These are phyloP conservation scores for Paramecium caudatum DNA, from an alignment of 73 alveolate genomes.

Conservation along the genomic window DNA sequence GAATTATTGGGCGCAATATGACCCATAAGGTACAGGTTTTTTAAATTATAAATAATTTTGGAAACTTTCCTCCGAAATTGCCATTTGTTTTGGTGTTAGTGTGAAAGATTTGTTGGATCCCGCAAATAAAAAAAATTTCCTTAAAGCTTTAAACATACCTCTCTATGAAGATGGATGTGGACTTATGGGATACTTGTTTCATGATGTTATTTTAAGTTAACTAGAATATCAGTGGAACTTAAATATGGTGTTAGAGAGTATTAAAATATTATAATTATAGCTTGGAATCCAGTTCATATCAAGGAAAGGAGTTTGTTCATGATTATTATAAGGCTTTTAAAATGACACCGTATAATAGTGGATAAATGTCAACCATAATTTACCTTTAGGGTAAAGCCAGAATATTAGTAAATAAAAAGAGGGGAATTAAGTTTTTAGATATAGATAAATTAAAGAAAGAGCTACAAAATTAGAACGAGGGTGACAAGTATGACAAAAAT, in stretches of 20 bases:
- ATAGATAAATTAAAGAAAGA: background rate
- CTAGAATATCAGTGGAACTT: constrained; percentile 22
- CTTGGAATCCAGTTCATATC: constrained; percentile 34
- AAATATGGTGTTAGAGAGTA: constrained; percentile 63
- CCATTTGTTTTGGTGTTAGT: constrained; percentile 38
- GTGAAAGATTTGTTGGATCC: constrained; percentile 3
- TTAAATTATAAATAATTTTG: constrained; percentile 52
- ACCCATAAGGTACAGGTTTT: constrained; percentile 57
- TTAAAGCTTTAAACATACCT: constrained; percentile 19
- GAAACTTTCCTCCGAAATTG: constrained; percentile 30
- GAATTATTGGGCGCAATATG: constrained; percentile 50
- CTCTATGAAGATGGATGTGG: constrained; percentile 32
- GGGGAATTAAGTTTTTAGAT: background rate
- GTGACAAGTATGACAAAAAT: too few species aligned
- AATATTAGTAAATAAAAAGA: background rate
- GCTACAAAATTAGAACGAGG: background rate
- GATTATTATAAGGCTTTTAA: background rate
- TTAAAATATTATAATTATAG: background rate
- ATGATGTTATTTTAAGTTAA: constrained; percentile 59
- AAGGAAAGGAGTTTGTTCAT: background rate
- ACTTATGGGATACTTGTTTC: constrained; percentile 50
- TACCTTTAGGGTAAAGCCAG: constrained; percentile 10
- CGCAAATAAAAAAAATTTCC: constrained; percentile 42
- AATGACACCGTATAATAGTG: constrained; percentile 44
- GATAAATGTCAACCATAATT: constrained; percentile 17